A percentile compares a stretch with the other conserved stretches of the same genome.
phyloP scores from a whole-genome alignment of 192 early-diverging fungal species.

The Coemansia asiatica region DNA sequence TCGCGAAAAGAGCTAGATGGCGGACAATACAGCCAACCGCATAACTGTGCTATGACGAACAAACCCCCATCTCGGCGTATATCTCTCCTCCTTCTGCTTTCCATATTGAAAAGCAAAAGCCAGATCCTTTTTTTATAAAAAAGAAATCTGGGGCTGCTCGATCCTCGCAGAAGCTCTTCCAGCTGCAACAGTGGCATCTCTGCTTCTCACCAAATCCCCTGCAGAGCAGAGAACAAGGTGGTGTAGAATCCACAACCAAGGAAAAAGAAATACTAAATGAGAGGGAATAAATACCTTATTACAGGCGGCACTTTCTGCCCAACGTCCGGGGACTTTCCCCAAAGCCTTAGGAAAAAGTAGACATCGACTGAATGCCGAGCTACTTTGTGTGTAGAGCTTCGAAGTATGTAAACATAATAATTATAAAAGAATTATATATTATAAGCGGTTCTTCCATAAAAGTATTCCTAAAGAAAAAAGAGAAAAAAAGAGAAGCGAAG shows the following conservation, averaged over 20 bases:
- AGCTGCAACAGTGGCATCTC: constrained; percentile 16
- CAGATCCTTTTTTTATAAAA: constrained; percentile 10
- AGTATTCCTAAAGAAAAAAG: constrained; percentile 48
- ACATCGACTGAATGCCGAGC: constrained; percentile 1
- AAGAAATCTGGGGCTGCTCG: not conserved
- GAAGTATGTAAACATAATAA: constrained; percentile 22
- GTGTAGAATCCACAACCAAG: constrained; percentile 7
- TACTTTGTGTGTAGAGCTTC: constrained; percentile 54
- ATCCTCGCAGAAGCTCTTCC: constrained; percentile 36
- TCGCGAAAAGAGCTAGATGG: not conserved
- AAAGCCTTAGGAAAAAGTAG: constrained; percentile 36
- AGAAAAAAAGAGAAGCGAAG: constrained; percentile 2
- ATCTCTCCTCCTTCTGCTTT: not conserved
- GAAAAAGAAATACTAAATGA: not conserved
- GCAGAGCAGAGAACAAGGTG: not conserved
- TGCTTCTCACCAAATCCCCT: constrained; percentile 17
- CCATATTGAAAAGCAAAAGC: not conserved
- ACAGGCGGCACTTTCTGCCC: constrained; percentile 60
- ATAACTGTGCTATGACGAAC: constrained; percentile 60
- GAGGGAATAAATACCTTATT: constrained; percentile 49
- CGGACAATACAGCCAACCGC: constrained; percentile 37
- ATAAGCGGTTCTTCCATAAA: constrained; percentile 56
- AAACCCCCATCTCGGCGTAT: constrained; percentile 13
- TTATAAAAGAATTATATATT: constrained; percentile 33
- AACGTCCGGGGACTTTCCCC: constrained; percentile 58